Evolutionary conservation across 495 filamentous ascomycete species (phyloP).

Genomic region (Penicillium ochrochloron): DNA sequence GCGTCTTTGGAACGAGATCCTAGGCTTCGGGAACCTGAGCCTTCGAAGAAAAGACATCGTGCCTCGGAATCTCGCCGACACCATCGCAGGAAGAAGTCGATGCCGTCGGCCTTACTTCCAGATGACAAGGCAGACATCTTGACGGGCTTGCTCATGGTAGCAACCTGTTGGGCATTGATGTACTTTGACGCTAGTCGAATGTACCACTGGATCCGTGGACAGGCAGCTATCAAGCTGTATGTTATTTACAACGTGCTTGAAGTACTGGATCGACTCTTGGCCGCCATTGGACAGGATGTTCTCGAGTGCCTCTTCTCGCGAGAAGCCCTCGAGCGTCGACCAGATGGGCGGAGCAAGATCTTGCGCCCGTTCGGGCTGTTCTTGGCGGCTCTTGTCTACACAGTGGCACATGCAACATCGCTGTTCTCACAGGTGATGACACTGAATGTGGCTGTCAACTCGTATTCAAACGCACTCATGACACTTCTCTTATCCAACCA

Average conservation of each 20-base stretch:
- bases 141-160: conserved; percentile 82
- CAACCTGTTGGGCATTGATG: conserved; percentile 84
- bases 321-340: conserved; percentile 85
- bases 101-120: conserved; percentile 78
- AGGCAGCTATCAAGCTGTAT: conserved; percentile 96
- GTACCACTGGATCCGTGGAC: conserved; percentile 97
- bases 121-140: conserved; percentile 95
- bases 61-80: conserved; percentile 42
- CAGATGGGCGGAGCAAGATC: conserved; percentile 91
- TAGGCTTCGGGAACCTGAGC: conserved; percentile 27
- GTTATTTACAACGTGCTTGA: conserved; percentile 98
- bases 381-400: conserved; percentile 82
- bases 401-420: conserved; percentile 79
- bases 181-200: conserved; percentile 93
- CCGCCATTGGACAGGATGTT: conserved; percentile 92
- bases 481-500: conserved; percentile 93
- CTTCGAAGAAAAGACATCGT: conserved; percentile 36
- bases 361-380: conserved; percentile 91
- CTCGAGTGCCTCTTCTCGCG: conserved; percentile 93
- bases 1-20: conserved; percentile 29
- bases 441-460: conserved; percentile 97
- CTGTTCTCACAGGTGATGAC: conserved; percentile 98
- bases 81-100: conserved; percentile 80
- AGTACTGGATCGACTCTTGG: conserved; percentile 82
- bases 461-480: conserved; percentile 93